Percentiles rank a stretch among this genome's conserved stretches.
phyloP scores from a whole-genome alignment of 2,329 filamentous ascomycete species.

The Alternaria conjuncta region DNA sequence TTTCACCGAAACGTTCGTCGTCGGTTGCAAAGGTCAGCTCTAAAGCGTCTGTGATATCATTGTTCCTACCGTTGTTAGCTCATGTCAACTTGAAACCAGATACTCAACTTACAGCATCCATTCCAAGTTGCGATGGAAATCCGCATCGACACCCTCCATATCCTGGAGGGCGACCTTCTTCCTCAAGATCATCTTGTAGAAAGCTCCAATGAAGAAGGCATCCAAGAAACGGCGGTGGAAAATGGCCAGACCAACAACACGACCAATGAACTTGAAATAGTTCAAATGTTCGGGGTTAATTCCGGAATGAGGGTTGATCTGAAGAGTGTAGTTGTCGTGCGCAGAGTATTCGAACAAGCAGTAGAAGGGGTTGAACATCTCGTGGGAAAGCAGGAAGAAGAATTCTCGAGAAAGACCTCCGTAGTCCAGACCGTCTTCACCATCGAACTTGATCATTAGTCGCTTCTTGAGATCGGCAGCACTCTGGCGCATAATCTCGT shows the following conservation, averaged over 20 bases:
- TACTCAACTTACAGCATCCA: slow-evolving; percentile 76
- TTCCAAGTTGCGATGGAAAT: slow-evolving; percentile 93
- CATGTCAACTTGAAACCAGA: not conserved
- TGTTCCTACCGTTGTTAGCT: slow-evolving; percentile 64
- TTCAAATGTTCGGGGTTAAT: slow-evolving; percentile 99
- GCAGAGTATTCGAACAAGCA: slow-evolving; percentile 99
- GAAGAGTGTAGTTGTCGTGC: slow-evolving; percentile 99
- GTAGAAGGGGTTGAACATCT: slow-evolving; percentile 99
- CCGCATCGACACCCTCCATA: slow-evolving; percentile 98
- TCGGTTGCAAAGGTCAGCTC: slow-evolving; percentile 97
- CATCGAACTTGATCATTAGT: slow-evolving; percentile 99
- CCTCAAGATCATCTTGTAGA: slow-evolving; percentile 99
- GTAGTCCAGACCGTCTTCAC: slow-evolving; percentile 97
- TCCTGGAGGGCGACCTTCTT: slow-evolving; percentile 91
- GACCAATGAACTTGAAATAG: slow-evolving; percentile 99
- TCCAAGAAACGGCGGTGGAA: slow-evolving; percentile 98
- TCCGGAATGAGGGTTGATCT: slow-evolving; percentile 98
- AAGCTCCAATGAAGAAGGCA: slow-evolving; percentile 97
- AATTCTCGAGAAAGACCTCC: slow-evolving; percentile 96
- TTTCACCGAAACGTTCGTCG: slow-evolving; percentile 95
- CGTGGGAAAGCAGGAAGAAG: slow-evolving; percentile 98
- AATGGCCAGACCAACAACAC: slow-evolving; percentile 94
- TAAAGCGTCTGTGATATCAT: slow-evolving; percentile 92
- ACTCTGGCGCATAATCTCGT: slow-evolving; percentile 96
- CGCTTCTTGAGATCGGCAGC: slow-evolving; percentile 97